Evolutionary conservation across 2,329 filamentous ascomycete species (phyloP), one percentile per base, ranked within the genome.

Genomic region (Diaporthe australafricana): DNA sequence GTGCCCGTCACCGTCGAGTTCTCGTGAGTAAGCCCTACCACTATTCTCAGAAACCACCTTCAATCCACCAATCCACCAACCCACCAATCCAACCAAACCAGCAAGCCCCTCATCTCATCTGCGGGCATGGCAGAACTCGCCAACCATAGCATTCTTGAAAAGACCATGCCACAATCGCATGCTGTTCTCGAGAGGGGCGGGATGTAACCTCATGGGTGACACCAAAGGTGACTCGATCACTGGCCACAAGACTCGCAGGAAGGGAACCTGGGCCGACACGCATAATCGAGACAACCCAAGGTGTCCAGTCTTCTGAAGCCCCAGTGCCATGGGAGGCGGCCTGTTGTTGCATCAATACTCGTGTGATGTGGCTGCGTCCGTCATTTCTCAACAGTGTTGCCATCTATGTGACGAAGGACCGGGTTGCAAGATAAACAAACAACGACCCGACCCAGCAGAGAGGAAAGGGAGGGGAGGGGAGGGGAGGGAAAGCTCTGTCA

Each of bases 1-100:
- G 80, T 92, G 32, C 79, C 87, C 17, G 85, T 94, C 75, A 88
- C 87, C 3, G 89, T 94, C 22, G 93, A 83, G 75, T 82, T 84
- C 72, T 79, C 88, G 92, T 93, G 84, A 74, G 84, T 81, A 57
- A 42, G 30, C 60, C 16, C 20, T 35, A 14, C 47, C 8, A 1
- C 27, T 63, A 17, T 35, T 17, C n/a, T 20, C n/a, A 25, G 30
- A 22, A 17, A 14, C 20, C 17, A 20, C 7, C 45, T 25, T 9
- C 48, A 22, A 6, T 45, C 35, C 32, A n/a, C 20, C 42, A 50
- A 30, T 25, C 45, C 27, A 38, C 30, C 53, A 30, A 30, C 53
- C 30, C 11, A 6, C 27, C 38, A 32, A 9, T 5, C 32, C 32
- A 9, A 35, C 32, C 32, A 35, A 35, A 35, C 32, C 5, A 35